Base-by-base conservation (phyloP, 73 alveolate species). In the Paramecium biaurelia region DNA sequence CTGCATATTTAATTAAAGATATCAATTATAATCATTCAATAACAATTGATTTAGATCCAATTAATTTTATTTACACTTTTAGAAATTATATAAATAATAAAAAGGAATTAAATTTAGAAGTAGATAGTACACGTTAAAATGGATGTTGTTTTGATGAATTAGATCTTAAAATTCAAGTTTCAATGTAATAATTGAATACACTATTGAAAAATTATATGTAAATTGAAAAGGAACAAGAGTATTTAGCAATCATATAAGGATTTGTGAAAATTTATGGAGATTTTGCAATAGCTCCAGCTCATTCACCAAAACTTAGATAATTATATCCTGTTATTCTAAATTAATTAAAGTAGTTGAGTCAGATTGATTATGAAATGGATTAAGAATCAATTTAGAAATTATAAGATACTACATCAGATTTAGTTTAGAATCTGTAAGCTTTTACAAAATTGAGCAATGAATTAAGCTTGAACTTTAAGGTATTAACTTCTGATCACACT, bases 241-340 rank as follows among this genome's bases (percentile, higher is more conserved):
- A 79, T 24, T 79, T 79, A 45, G n/a, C 47, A 10, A 79, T 47
- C 12, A 42, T 79, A 9, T 24, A 79, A 23, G 45, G 56, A 47
- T 79, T 79, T 43, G 10, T 79, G 2, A 79, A 45, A 45, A 38
- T 79, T 24, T 79, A 79, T 43, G 56, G 32, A 43, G 90, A 79
- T 12, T 79, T 43, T 45, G 72, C 74, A 38, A 30, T 79, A 42
- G 90, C 90, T 26, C 90, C 90, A 24, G 90, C 90, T 79, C 90
- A 79, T 79, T 79, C 90, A 10, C 2, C 18, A 11, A 30, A 38
- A 24, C 56, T 79, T 37, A 38, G 90, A 79, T 38, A 79, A 42
- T 20, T 79, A 4, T 79, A 79, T 79, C 70, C 72, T 20, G 6
- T 8, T 15, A 79, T 79, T 45, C 8, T 79, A 24, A 18, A 79